Conservation (phyloP, 805 yeast species). For the Saturnispora hagleri region DNA sequence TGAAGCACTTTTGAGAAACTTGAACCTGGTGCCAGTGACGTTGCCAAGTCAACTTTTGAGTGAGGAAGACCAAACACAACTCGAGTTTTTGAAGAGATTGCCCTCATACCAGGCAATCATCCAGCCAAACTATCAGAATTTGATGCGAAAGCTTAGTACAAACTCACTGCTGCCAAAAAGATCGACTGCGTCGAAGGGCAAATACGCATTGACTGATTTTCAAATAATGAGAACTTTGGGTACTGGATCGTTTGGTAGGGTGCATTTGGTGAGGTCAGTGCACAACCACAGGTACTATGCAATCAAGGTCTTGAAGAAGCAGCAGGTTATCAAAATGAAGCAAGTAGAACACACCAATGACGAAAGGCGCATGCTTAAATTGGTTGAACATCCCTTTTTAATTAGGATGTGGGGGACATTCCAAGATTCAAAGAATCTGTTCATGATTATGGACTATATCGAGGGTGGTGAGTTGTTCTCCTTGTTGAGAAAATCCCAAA, state of each 20-base stretch:
- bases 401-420: conserved; percentile 63
- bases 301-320: conserved; percentile 48
- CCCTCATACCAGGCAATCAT: conserved; percentile 30
- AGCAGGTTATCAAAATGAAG: conserved; percentile 50
- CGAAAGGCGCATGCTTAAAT: conserved; percentile 48
- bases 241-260: conserved; percentile 54
- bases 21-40: background rate
- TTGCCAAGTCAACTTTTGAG: conserved; percentile 12
- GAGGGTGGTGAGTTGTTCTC: conserved; percentile 57
- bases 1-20: background rate
- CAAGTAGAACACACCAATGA: conserved; percentile 59
- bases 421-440: conserved; percentile 46
- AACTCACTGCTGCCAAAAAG: conserved; percentile 25
- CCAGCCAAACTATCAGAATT: conserved; percentile 24
- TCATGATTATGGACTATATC: conserved; percentile 58
- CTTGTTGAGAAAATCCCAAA: conserved; percentile 44
- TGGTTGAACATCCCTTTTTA: conserved; percentile 51
- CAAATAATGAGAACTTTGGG: conserved; percentile 50
- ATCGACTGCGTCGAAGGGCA: conserved; percentile 43
- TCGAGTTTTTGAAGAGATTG: conserved; percentile 25
- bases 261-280: conserved; percentile 47
- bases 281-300: conserved; percentile 55
- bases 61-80: conserved; percentile 23
- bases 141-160: conserved; percentile 22
- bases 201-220: conserved; percentile 47